Evolutionary conservation across 306 rosid genomes (phyloP), one percentile per base, ranked within the genome.

Genomic region (Quillaja saponaria): DNA sequence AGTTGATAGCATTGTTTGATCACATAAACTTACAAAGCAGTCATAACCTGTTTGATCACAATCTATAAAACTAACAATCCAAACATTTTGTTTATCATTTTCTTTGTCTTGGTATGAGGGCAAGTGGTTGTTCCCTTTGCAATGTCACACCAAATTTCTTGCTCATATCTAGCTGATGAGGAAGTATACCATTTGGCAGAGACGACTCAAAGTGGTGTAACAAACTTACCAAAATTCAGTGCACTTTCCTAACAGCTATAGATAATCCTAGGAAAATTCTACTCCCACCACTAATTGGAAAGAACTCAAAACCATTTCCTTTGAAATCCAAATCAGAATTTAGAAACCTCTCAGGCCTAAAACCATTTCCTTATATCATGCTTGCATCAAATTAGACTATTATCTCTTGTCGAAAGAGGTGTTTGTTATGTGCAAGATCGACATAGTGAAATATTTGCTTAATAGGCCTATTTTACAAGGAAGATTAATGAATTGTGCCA

Each of bases 211-310:
- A 60, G 45, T 8, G 42, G 5, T 54, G 60, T 14, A 76, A 19
- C 25, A 76, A 38, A 3, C 61, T 38, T 19, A 73, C 74, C 25
- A 71, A 41, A 39, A 65, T 4, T 9, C 70, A 42, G 12, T 47
- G 31, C 19, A 71, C 62, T 8, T 34, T 45, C 39, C 13, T 47
- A 0, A 48, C 9, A 60, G 73, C 81, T 73, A 76, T 49, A 9
- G 73, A 60, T 47, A 70, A 3, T 13, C 81, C 81, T 6, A 76
- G 81, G 20, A 55, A 76, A 1, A 71, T 59, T 40, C 81, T 70
- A 58, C 76, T 71, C 46, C 81, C 77, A 0, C 67, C 28, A 5
- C 77, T 72, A 13, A 76, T 69, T 1, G 77, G 69, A 3, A 76
- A 16, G 49, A 33, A 71, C 49, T 71, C 64, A 33, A 55, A 76